These are phyloP conservation scores for Zopfia rhizophila DNA, from an alignment of 2,329 filamentous ascomycete genomes.

Conservation along the genomic window DNA sequence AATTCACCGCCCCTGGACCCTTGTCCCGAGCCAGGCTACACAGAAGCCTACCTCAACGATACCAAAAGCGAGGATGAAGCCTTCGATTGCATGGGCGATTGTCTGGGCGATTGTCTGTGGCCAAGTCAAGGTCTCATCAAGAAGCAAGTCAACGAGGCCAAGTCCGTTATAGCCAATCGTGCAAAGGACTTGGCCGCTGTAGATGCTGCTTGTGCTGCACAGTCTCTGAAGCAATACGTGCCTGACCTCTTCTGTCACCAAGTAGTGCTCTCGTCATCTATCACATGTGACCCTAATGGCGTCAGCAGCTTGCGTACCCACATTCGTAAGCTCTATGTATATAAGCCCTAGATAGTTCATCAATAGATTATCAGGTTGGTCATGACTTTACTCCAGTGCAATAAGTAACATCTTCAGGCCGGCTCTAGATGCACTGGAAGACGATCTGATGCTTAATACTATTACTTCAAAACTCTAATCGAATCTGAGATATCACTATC, in stretches of 20 bases:
- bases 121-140: constrained; percentile 70
- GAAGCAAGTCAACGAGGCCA: constrained; percentile 78
- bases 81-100: constrained; percentile 82
- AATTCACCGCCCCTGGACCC: no score
- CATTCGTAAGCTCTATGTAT: no score
- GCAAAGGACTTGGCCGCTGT: constrained; percentile 74
- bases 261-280: no score
- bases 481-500: constrained; percentile 64
- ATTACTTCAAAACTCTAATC: constrained; percentile 80
- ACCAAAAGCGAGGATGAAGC: constrained; percentile 76
- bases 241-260: constrained; percentile 72
- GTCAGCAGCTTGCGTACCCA: no score
- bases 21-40: no score
- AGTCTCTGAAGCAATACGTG: constrained; percentile 70
- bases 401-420: no score
- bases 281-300: no score
- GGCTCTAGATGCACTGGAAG: constrained; percentile 70
- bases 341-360: no score
- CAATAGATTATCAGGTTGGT: no score
- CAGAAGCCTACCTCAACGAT: constrained; percentile 88
- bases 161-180: constrained; percentile 72
- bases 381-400: no score
- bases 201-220: constrained; percentile 72
- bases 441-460: constrained; percentile 74
- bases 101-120: constrained; percentile 75